Evolutionary conservation across 306 rosid genomes (phyloP).

Genomic region (Macrotyloma uniflorum): DNA sequence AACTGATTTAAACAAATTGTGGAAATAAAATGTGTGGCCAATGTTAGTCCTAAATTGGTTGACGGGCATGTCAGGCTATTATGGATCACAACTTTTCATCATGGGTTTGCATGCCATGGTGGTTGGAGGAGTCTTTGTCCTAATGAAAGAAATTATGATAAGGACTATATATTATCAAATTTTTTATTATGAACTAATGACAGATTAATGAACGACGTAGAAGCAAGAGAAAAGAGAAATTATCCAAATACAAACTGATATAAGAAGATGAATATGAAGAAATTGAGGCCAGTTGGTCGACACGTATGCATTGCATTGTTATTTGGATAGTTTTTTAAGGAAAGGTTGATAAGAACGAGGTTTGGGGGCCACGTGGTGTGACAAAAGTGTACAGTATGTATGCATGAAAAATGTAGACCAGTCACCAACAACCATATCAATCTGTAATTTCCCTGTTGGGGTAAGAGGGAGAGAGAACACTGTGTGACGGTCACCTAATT

Average conservation of each 20-base stretch:
- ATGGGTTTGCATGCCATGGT: slow-evolving; percentile 7
- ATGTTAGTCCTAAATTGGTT: neutral
- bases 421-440: slow-evolving; percentile 30
- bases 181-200: slow-evolving; percentile 6
- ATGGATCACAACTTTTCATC: slow-evolving; percentile 11
- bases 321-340: neutral
- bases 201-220: neutral
- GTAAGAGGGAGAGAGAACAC: neutral
- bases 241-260: neutral
- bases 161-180: slow-evolving; percentile 11
- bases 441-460: neutral
- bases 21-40: slow-evolving; percentile 19
- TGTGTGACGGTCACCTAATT: slow-evolving; percentile 32
- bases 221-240: neutral
- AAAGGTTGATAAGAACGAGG: slow-evolving; percentile 10
- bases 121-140: slow-evolving; percentile 42
- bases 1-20: neutral
- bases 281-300: slow-evolving; percentile 9
- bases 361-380: slow-evolving; percentile 21
- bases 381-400: neutral
- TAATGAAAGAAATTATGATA: slow-evolving; percentile 40
- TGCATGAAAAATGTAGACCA: neutral
- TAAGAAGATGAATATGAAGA: neutral
- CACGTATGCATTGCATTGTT: neutral
- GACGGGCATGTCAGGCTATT: slow-evolving; percentile 14